These are phyloP conservation scores for Sphagnum tenellum DNA, from an alignment of 225 moss, liverwort and hornwort genomes.

Conservation along the genomic window DNA sequence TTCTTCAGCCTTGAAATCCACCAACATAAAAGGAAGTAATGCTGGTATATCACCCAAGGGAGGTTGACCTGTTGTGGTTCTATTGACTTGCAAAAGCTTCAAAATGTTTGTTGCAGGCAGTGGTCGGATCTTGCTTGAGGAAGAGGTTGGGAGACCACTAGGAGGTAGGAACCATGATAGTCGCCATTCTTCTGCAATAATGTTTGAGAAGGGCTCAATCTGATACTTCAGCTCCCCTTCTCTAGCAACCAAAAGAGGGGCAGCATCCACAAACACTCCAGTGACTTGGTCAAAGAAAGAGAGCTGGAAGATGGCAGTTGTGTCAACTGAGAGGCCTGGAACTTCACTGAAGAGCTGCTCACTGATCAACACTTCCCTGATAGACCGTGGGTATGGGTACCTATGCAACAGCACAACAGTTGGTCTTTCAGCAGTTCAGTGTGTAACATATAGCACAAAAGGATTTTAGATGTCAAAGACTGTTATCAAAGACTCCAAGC, in stretches of 20 bases:
- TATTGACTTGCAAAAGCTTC: slow-evolving; percentile 10
- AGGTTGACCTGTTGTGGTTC: slow-evolving; percentile 4
- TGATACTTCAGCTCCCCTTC: slow-evolving; percentile 10
- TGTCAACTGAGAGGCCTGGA: slow-evolving; percentile 8
- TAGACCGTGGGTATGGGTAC: slow-evolving; percentile 9
- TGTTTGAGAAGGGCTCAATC: slow-evolving; percentile 10
- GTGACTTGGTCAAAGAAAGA: slow-evolving; percentile 8
- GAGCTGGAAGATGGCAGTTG: slow-evolving; percentile 11
- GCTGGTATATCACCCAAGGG: slow-evolving; percentile 8
- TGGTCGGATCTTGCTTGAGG: background rate
- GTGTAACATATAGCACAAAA: too few species aligned
- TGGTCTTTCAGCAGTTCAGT: background rate
- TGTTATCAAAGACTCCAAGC: too few species aligned
- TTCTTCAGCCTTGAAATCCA: slow-evolving; percentile 9
- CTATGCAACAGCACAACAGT: slow-evolving; percentile 3
- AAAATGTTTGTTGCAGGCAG: slow-evolving; percentile 5
- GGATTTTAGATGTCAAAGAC: too few species aligned
- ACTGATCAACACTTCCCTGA: slow-evolving; percentile 8
- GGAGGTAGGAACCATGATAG: slow-evolving; percentile 14
- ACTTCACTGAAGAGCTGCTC: slow-evolving; percentile 9
- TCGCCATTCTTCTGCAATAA: slow-evolving; percentile 12
- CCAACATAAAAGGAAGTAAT: slow-evolving; percentile 8
- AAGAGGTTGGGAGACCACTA: slow-evolving; percentile 5
- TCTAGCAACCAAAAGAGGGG: slow-evolving; percentile 13
- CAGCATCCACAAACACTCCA: slow-evolving; percentile 11